These are phyloP conservation scores for Prototheca cutis DNA, from an alignment of 163 green algal genomes.

Conservation along the genomic window DNA sequence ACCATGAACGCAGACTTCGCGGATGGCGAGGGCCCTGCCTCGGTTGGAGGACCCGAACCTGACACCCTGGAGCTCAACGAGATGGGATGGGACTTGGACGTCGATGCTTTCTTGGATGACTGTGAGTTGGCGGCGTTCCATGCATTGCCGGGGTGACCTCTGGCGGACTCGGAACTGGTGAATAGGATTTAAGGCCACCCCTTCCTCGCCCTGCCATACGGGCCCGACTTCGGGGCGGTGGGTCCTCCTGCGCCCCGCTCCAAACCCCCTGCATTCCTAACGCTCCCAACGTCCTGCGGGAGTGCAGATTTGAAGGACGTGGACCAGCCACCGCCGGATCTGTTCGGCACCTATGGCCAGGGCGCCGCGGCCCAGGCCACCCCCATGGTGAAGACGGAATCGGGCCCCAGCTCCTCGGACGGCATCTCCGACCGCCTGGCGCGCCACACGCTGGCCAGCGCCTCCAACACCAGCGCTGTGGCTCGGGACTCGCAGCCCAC, in stretches of 20 bases:
- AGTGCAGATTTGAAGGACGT: conserved; percentile 10
- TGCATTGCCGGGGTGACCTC: too few relatives aligned
- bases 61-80: background rate
- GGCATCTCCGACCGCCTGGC: background rate
- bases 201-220: background rate
- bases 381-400: background rate
- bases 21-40: background rate
- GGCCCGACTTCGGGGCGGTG: too few relatives aligned
- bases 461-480: background rate
- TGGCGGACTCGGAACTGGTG: background rate
- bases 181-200: too few relatives aligned
- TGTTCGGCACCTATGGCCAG: conserved; percentile 11
- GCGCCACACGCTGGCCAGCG: background rate
- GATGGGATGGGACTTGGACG: conserved; percentile 15
- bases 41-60: background rate
- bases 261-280: background rate
- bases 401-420: background rate
- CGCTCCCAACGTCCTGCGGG: too few relatives aligned
- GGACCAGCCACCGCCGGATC: conserved; percentile 3
- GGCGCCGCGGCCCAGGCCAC: background rate
- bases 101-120: conserved; percentile 20
- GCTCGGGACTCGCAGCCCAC: background rate
- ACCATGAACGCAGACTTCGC: background rate
- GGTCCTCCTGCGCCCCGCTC: too few relatives aligned
- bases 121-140: too few relatives aligned